A percentile compares a stretch with the other conserved stretches of the same genome.
phyloP scores from a whole-genome alignment of 2,329 filamentous ascomycete genomes.

The Stagonosporopsis vannaccii region DNA sequence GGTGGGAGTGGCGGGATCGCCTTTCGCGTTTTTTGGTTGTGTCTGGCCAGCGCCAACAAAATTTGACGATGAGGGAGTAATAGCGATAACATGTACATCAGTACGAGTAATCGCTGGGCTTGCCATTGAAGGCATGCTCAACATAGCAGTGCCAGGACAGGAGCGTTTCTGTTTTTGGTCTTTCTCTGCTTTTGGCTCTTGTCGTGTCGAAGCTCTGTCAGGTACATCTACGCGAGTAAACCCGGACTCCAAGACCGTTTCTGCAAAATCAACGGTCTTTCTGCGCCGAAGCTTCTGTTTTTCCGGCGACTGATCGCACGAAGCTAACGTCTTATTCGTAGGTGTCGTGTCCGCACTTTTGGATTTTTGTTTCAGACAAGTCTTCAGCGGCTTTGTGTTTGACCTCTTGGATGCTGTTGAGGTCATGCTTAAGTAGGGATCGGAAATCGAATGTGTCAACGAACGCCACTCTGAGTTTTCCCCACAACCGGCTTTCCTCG shows the following conservation, averaged over 20 bases:
- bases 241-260: conserved; percentile 1
- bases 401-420: conserved; percentile 3
- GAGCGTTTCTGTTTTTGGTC: not conserved
- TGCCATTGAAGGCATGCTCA: conserved; percentile 33
- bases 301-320: not conserved
- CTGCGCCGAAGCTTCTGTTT: conserved; percentile 29
- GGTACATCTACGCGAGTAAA: not conserved
- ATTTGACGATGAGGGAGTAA: conserved; percentile 27
- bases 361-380: conserved; percentile 37
- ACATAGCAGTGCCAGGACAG: conserved; percentile 19
- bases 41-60: not conserved
- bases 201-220: not conserved
- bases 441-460: conserved; percentile 9
- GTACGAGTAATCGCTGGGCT: conserved; percentile 42
- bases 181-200: no score
- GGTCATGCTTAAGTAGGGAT: conserved; percentile 8
- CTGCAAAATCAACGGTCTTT: conserved; percentile 44
- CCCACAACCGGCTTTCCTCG: not conserved
- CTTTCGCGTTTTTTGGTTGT: not conserved
- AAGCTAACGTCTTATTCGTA: conserved; percentile 5
- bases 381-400: conserved; percentile 27
- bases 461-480: not conserved
- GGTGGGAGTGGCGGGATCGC: conserved; percentile 38
- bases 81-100: conserved; percentile 45
- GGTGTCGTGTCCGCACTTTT: conserved; percentile 32